Base-by-base conservation (phyloP, 2,329 filamentous ascomycete species). In the Nannizzia gypsea region DNA sequence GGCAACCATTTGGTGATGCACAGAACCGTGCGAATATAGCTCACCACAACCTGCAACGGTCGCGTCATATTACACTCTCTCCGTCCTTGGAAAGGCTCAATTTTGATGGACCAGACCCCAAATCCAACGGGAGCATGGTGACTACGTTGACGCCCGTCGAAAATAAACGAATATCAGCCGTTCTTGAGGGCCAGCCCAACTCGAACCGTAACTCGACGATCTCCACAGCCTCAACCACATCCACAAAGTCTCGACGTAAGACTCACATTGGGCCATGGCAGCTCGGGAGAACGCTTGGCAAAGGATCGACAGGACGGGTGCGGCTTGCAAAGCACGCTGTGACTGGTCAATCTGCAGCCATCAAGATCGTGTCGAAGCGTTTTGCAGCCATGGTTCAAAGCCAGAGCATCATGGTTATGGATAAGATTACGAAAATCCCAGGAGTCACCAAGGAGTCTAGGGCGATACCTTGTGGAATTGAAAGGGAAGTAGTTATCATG, bases 401-500 rank as follows among this genome's bases (percentile, higher is more conserved):
- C 57, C 86, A 90, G 65, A 96, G 91, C 71, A 81, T 96, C 70
- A 87, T 87, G 13, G 87, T 88, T 56, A 82, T 96, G 64, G 90
- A 92, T 69, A 82, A 85, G 66, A 87, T 85, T 71, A 86, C 79
- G 42, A 83, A 73, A 58, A 75, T 78, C 59, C 82, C 79, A 26
- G 79, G 79, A 40, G 78, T 76, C 62, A 76, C 80, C 38, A 78
- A 82, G 57, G 84, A 85, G 44, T 80, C 86, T 61, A 82, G 85
- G 65, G 81, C 83, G 59, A 90, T 95, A 70, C 92, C 92, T 1
- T 84, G 92, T 67, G 88, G 90, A 1, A 88, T 99, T 63, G 92
- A 97, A 74, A 83, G 93, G 59, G 93, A 99, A 71, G 91, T 99
- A 44, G 90, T 92, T 34, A 95, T 99, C 67, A 90, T 99, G 82